phyloP scores from a whole-genome alignment of 164 flowering plant species.

The Euptelea pleiosperma region DNA sequence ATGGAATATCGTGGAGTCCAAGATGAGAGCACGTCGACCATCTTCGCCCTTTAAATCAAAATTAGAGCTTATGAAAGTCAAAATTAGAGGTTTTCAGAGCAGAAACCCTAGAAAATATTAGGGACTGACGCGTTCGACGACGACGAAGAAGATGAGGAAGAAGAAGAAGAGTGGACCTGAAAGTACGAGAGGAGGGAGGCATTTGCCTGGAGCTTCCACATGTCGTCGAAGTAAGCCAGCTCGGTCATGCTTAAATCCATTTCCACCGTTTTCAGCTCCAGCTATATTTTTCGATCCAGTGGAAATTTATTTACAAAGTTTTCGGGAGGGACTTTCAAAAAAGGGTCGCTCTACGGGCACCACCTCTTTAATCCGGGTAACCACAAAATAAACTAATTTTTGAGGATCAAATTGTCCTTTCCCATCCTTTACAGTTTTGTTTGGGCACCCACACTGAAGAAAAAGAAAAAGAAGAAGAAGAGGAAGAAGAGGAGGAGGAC shows the following conservation, averaged over 20 bases:
- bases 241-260: conserved; percentile 43
- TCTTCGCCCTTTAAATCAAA: conserved; percentile 46
- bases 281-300: too few relatives aligned
- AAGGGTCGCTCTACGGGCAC: too few relatives aligned
- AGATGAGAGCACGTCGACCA: conserved; percentile 48
- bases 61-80: background rate
- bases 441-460: too few relatives aligned
- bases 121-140: background rate
- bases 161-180: conserved; percentile 33
- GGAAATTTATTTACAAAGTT: too few relatives aligned
- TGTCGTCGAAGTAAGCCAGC: conserved; percentile 58
- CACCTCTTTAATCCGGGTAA: too few relatives aligned
- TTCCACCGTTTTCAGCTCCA: background rate
- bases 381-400: too few relatives aligned
- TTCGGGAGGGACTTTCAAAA: too few relatives aligned
- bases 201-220: conserved; percentile 45
- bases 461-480: too few relatives aligned
- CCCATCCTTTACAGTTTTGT: too few relatives aligned
- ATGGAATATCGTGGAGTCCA: conserved; percentile 80
- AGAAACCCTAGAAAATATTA: background rate
- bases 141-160: too few relatives aligned
- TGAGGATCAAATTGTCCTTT: too few relatives aligned
- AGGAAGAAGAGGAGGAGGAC: too few relatives aligned
- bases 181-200: conserved; percentile 40
- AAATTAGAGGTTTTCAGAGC: background rate